phyloP scores from a whole-genome alignment of 805 yeast genomes.

The Teunomyces stri region DNA sequence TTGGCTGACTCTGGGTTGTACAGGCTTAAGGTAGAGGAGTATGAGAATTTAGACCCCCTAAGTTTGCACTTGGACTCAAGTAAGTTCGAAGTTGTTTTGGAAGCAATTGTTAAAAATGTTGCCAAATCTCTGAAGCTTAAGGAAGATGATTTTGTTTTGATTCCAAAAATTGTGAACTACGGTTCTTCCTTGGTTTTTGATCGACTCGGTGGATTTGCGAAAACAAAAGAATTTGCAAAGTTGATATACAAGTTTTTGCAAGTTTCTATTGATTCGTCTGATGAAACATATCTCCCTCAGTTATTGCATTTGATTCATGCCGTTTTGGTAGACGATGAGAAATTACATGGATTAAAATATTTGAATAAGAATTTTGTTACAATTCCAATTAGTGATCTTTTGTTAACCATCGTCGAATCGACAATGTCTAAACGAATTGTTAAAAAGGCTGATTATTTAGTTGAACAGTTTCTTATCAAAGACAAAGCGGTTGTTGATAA shows the following conservation, averaged over 20 bases:
- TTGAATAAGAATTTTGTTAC: conserved; percentile 46
- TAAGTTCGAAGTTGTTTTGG: conserved; percentile 52
- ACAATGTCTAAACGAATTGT: conserved; percentile 48
- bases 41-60: conserved; percentile 61
- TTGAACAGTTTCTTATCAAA: conserved; percentile 49
- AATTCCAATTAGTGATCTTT: conserved; percentile 55
- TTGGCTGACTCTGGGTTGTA: conserved; percentile 61
- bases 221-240: conserved; percentile 52
- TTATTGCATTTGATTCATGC: conserved; percentile 72
- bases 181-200: conserved; percentile 30
- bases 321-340: conserved; percentile 50
- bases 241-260: conserved; percentile 57
- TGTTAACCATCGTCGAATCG: conserved; percentile 51
- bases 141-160: conserved; percentile 44
- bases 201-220: conserved; percentile 49
- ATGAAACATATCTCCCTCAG: conserved; percentile 56
- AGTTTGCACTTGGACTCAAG: conserved; percentile 45
- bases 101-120: conserved; percentile 43
- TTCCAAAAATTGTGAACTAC: conserved; percentile 42
- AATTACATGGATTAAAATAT: conserved; percentile 34
- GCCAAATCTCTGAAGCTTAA: conserved; percentile 36
- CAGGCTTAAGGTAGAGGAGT: conserved; percentile 57
- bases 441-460: conserved; percentile 55
- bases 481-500: conserved; percentile 51
- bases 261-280: conserved; percentile 46